Base-by-base conservation (phyloP, 768 basidiomycete species). In the Chalciporus piperatus region DNA sequence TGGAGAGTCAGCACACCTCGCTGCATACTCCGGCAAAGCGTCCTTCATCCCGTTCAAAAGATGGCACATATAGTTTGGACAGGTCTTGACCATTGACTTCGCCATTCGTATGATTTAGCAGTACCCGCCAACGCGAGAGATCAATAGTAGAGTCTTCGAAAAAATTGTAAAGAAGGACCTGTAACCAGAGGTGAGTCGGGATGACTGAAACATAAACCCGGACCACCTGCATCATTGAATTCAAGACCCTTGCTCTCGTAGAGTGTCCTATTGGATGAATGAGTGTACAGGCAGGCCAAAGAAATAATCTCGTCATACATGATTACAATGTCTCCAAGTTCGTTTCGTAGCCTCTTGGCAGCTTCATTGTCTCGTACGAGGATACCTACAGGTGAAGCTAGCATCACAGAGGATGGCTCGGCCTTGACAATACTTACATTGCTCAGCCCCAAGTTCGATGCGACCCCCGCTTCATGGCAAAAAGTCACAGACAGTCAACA, bases 111-210 rank as follows among this genome's bases (percentile, higher is more conserved):
- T 64, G 71, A 45, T 80, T 79, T 4, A 84, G 61, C 4, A 87
- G 67, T 1, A 85, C 71, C 10, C 83, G 72, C 87, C 87, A 89
- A 42, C 82, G 81, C 0, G 78, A 65, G 2, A 63, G 50, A 37
- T 76, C 76, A 2, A 78, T 66, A 0, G 60, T 56, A 0, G 88
- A 89, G 55, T 86, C 84, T 22, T 80, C 75, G 57, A 90, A 90
- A 66, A 89, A 89, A 55, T 90, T 82, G 58, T 83, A 89, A 11
- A 90, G 59, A 3, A 90, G 71, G 4, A 90, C 86, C 86, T 88
- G 50, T 0, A 40, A 39, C n/a, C 9, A 17, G 25, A 2, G 33
- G 30, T 56, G 17, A 57, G 45, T 50, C 22, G 27, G 2, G 4
- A 5, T 4, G 3, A 12, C 6, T 27, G 12, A 1, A 13, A 44